Evolutionary conservation across 257 asterid species (phyloP).

Genomic region (Lycium barbarum): DNA sequence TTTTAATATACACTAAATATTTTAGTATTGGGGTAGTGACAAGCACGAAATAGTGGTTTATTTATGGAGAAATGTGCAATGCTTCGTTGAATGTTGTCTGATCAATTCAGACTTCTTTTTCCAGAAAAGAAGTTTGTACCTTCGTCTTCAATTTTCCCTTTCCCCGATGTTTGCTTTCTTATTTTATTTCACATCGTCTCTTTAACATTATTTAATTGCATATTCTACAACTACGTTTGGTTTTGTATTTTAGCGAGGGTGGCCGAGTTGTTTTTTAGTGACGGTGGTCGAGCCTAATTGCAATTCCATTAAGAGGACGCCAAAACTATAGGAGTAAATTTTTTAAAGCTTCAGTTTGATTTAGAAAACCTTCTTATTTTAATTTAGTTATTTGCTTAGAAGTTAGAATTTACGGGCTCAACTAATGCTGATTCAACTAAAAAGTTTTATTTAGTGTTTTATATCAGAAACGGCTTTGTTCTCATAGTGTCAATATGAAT

Average conservation of each 20-base stretch:
- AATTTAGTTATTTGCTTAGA: too few species aligned
- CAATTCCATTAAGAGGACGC: too few species aligned
- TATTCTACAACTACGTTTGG: neutral
- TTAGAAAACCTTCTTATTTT: too few species aligned
- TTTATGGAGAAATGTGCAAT: slow-evolving; percentile 3
- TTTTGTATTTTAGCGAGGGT: neutral
- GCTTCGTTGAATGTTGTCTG: slow-evolving; percentile 28
- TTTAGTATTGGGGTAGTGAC: neutral
- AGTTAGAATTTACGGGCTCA: too few species aligned
- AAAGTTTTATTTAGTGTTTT: too few species aligned
- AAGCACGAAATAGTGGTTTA: neutral
- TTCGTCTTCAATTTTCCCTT: neutral
- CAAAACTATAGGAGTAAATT: too few species aligned
- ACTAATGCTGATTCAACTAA: too few species aligned
- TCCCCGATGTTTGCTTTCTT: neutral
- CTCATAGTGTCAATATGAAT: too few species aligned
- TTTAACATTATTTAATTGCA: too few species aligned
- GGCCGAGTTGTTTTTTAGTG: neutral
- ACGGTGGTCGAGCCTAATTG: neutral
- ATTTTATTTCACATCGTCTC: neutral
- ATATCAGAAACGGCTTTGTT: too few species aligned
- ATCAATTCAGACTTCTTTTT: neutral
- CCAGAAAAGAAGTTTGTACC: slow-evolving; percentile 22
- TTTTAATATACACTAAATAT: too few species aligned
- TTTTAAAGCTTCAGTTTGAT: too few species aligned